A percentile compares a stretch with the other conserved stretches of the same genome.
These are phyloP conservation scores for Ceratobasidium theobromae DNA, from an alignment of 1,284 basidiomycete species.

Conservation along the genomic window DNA sequence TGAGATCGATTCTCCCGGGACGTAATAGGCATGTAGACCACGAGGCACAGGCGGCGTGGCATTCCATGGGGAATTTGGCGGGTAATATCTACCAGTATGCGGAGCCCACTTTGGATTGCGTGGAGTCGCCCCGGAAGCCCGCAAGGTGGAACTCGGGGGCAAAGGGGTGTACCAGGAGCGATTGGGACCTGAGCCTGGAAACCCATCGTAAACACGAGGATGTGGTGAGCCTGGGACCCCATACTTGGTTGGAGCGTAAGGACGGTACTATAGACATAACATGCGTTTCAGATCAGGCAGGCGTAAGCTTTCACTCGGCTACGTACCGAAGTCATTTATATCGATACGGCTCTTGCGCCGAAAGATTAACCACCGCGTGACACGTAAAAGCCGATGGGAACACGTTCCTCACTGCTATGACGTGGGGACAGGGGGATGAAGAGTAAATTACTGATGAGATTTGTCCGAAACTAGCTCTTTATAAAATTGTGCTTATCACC, in stretches of 20 bases:
- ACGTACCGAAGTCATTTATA: constrained; percentile 25
- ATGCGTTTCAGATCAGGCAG: constrained; percentile 28
- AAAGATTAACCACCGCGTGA: background rate
- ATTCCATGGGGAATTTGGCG: constrained; percentile 18
- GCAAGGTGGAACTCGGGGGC: background rate
- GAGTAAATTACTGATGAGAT: background rate
- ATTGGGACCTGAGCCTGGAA: background rate
- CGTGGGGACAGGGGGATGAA: background rate
- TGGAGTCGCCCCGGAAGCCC: background rate
- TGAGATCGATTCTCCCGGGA: constrained; percentile 16
- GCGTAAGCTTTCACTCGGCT: background rate
- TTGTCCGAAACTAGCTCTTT: background rate
- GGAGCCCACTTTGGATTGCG: background rate
- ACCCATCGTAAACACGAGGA: constrained; percentile 23
- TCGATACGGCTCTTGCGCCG: background rate
- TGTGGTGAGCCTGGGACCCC: constrained; percentile 22
- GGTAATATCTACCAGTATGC: background rate
- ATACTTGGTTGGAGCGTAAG: constrained; percentile 8
- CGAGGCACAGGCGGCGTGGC: constrained; percentile 16
- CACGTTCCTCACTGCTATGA: constrained; percentile 12
- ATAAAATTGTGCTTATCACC: background rate
- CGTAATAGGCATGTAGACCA: constrained; percentile 23
- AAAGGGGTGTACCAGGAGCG: background rate
- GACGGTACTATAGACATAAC: constrained; percentile 8
- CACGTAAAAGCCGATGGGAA: constrained; percentile 5